Base-by-base conservation (phyloP, 2,329 filamentous ascomycete species). In the Xylaria sp. region DNA sequence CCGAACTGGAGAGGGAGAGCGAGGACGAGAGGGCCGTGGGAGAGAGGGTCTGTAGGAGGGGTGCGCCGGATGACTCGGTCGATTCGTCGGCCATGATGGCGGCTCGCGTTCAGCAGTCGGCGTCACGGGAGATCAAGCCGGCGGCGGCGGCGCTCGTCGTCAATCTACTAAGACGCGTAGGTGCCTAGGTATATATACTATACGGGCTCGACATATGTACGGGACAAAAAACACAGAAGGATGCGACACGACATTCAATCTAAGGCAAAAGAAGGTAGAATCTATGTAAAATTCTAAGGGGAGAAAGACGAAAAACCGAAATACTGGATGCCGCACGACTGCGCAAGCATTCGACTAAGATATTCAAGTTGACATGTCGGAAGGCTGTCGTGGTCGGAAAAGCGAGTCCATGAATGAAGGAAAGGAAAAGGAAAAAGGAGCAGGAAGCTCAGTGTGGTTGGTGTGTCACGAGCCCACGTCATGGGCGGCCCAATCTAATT, bases 1-100 rank as follows among this genome's bases (percentile, higher is more conserved):
- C 68, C n/a, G 76, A 75, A 57, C 75, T 76, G 8, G 69, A 68
- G 18, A 74, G 30, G 10, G 69, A 68, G 15, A 74, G 34, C 20
- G 32, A 10, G 20, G 53, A 67, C 20, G 73, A 72, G 34, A 77
- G 61, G 18, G 76, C 76, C 25, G 76, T 76, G 18, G 76, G 73
- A 18, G 77, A 77, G 20, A 68, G 60, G 9, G 76, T 74, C 30
- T 73, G 74, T 39, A 77, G 71, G 43, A 78, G 72, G 58, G 77
- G 73, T 60, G 72, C 70, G 43, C 69, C 66, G 18, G 74, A 66
- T 60, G 53, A 50, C 52, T 76, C 74, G 62, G 70, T 67, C 23
- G 68, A 52, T n/a, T 60, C 69, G 60, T 61, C 69, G 20, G 74
- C 56, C 72, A 75, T 76, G 36, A 23, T 70, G 28, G 63, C 63